Conservation (phyloP, 768 basidiomycete species). For the Suillus fuscotomentosus region DNA sequence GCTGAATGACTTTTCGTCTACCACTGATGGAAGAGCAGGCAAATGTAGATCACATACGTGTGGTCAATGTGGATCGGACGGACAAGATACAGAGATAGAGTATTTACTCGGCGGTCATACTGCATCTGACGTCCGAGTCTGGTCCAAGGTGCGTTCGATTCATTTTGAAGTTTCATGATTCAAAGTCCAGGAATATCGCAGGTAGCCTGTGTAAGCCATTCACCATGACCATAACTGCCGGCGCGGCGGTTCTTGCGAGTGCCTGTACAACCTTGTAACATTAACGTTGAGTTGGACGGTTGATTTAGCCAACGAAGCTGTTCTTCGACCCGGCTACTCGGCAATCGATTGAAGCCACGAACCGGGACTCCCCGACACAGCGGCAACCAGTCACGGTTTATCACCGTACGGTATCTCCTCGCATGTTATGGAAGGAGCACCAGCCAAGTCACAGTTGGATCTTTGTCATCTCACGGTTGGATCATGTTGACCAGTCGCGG, state of each 20-base stretch:
- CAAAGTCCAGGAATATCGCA: neutral
- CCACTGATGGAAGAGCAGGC: neutral
- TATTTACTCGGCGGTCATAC: neutral
- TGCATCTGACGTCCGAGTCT: neutral
- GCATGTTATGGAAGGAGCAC: neutral
- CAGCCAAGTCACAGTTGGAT: neutral
- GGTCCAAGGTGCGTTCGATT: neutral
- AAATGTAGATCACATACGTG: neutral
- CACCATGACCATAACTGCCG: neutral
- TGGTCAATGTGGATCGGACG: neutral
- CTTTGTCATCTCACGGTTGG: neutral
- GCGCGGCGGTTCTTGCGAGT: neutral
- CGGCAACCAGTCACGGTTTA: neutral
- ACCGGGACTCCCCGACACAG: neutral
- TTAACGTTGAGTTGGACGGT: neutral
- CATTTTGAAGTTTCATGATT: neutral
- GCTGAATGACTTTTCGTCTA: neutral
- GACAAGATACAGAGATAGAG: neutral
- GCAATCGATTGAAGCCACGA: neutral
- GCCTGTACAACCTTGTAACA: neutral
- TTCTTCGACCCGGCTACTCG: neutral
- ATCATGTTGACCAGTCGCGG: neutral
- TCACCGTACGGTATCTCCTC: neutral
- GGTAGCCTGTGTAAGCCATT: too few species aligned
- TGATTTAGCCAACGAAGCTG: neutral